Conservation (phyloP, 2,329 filamentous ascomycete species). For the Aspergillus sclerotialis region DNA sequence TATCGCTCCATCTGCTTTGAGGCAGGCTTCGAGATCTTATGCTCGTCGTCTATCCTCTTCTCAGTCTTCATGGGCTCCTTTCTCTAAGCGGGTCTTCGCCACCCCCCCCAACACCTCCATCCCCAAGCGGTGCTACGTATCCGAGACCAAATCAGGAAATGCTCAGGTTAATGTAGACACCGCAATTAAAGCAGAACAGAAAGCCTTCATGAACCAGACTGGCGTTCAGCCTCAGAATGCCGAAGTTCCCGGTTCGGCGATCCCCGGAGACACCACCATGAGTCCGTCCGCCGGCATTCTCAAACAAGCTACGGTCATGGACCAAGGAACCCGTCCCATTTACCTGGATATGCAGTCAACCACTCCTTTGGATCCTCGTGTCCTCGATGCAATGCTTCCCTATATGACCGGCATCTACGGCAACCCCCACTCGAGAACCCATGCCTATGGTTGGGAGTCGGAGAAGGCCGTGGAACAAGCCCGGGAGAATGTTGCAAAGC, state of each 20-base stretch:
- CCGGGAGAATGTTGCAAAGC: slow-evolving; percentile 69
- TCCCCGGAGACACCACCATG: slow-evolving; percentile 61
- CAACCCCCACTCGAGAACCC: slow-evolving; percentile 94
- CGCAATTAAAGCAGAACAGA: slow-evolving; percentile 79
- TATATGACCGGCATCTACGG: slow-evolving; percentile 91
- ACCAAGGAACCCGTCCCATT: slow-evolving; percentile 85
- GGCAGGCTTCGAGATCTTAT: slow-evolving; percentile 63
- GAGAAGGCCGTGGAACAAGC: slow-evolving; percentile 90
- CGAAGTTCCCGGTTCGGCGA: slow-evolving; percentile 52
- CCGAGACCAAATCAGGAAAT: slow-evolving; percentile 62
- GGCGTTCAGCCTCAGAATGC: slow-evolving; percentile 50
- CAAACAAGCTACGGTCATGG: slow-evolving; percentile 87
- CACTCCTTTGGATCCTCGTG: slow-evolving; percentile 87
- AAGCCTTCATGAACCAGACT: slow-evolving; percentile 61
- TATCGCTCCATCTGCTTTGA: slow-evolving; percentile 61
- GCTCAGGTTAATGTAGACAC: slow-evolving; percentile 76
- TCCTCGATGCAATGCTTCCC: slow-evolving; percentile 93
- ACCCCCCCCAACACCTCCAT: slow-evolving; percentile 14
- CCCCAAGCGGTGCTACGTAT: slow-evolving; percentile 65
- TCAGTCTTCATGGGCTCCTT: slow-evolving; percentile 26
- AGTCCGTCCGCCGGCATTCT: slow-evolving; percentile 78
- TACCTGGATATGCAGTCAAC: slow-evolving; percentile 99
- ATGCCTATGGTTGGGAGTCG: slow-evolving; percentile 98
- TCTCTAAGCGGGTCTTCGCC: slow-evolving; percentile 34
- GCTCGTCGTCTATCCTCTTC: slow-evolving; percentile 43